Percentiles rank a stretch among this genome's conserved stretches.
Evolutionary conservation across 257 asterid species (phyloP).

Genomic region (Euphrasia confusa): DNA sequence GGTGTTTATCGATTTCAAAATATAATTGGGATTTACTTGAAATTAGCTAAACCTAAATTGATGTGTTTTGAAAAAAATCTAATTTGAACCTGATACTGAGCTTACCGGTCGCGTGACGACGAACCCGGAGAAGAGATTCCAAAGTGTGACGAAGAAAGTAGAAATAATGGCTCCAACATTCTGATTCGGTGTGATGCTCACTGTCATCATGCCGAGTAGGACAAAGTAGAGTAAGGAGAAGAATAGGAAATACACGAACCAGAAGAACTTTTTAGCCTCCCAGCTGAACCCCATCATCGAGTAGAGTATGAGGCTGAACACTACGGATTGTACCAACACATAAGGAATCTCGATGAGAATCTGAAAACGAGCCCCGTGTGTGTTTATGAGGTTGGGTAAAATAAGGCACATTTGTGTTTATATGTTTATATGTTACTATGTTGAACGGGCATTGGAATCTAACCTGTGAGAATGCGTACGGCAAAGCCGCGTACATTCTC

Average conservation of each 20-base stretch:
- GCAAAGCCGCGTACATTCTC: slow-evolving; percentile 77
- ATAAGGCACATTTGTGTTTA: too few species aligned
- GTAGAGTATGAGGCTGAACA: slow-evolving; percentile 52
- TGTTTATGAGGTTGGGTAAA: too few species aligned
- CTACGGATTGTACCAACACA: slow-evolving; percentile 42
- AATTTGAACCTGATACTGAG: too few species aligned
- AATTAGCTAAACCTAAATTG: too few species aligned
- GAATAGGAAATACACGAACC: slow-evolving; percentile 60
- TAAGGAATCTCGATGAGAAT: slow-evolving; percentile 60
- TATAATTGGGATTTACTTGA: too few species aligned
- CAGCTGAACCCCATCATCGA: slow-evolving; percentile 73
- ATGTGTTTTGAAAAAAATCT: slow-evolving; percentile 5
- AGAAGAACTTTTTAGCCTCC: slow-evolving; percentile 56
- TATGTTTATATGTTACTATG: neutral
- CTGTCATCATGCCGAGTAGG: slow-evolving; percentile 72
- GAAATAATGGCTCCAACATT: slow-evolving; percentile 53
- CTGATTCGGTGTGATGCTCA: slow-evolving; percentile 68
- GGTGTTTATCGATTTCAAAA: too few species aligned
- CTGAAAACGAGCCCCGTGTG: slow-evolving; percentile 26
- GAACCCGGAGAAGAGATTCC: slow-evolving; percentile 79
- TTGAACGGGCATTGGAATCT: neutral
- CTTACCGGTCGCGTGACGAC: slow-evolving; percentile 68
- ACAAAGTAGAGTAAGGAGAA: slow-evolving; percentile 62
- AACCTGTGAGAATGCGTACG: slow-evolving; percentile 77
- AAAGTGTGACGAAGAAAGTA: slow-evolving; percentile 42